Base-by-base conservation (phyloP, 768 basidiomycete genomes). In the Kockovaella imperatae region DNA sequence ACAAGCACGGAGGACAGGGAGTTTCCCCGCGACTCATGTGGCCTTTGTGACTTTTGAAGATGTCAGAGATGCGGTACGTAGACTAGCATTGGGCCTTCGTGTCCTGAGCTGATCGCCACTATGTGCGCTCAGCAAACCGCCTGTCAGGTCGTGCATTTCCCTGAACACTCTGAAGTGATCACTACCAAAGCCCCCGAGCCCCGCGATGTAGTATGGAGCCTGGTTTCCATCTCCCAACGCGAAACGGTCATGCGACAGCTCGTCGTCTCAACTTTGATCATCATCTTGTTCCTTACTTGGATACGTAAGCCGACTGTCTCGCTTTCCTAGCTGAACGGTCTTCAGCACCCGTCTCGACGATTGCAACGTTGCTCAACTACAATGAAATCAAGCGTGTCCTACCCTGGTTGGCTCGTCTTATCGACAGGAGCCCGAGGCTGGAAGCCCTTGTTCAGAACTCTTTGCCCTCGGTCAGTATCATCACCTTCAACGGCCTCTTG, bases 11-110 rank as follows among this genome's bases (percentile, higher is more conserved):
- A 75, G 77, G 56, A 61, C 36, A 13, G 86, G 85, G 15, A 83
- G 79, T 60, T 91, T 87, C 68, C 82, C 78, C 57, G 77, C 89
- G 1, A 87, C 87, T 1, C 81, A 83, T 36, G 79, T 81, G 25
- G 95, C 89, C 0, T 99, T 97, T 62, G 86, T 97, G 17, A 97
- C 95, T 0, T 96, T 99, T 59, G 88, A 95, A 73, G 87, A 87
- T 64, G 87, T 91, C 81, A 85, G 87, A 1, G 84, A 83, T 58
- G 87, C 89, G 21, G 87, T 90, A 67, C 65, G 84, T 74, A 17
- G 15, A 41, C 2, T 43, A 7, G 21, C 25, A 10, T 30, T 7
- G 15, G 35, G 42, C 14, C 8, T 18, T 24, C 29, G 10, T 21
- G 31, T 23, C 23, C 20, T 14, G 21, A 18, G 43, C 31, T 35